A percentile compares a stretch with the other conserved stretches of the same genome.
Evolutionary conservation across 345 rosid species (phyloP).

Genomic region (Citrus australasica): DNA sequence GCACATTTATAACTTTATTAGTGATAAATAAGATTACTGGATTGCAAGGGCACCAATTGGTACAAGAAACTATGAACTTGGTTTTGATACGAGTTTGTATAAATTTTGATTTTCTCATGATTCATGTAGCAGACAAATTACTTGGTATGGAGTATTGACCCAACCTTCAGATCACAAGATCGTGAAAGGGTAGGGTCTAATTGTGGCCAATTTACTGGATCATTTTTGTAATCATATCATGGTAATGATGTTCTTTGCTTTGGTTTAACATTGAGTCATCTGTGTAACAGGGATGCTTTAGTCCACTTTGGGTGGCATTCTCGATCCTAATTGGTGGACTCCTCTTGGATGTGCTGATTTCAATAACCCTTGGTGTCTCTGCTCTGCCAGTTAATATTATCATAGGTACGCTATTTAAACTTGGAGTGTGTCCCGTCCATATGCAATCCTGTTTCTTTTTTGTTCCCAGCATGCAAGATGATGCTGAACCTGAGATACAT

Average conservation of each 20-base stretch:
- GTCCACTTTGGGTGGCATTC: slow-evolving; percentile 93
- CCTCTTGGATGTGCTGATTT: slow-evolving; percentile 80
- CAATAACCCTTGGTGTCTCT: slow-evolving; percentile 79
- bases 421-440: background rate
- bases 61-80: background rate
- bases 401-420: slow-evolving; percentile 43
- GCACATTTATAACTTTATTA: background rate
- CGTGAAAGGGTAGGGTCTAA: slow-evolving; percentile 53
- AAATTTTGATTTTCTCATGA: slow-evolving; percentile 6
- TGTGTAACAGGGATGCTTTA: slow-evolving; percentile 61
- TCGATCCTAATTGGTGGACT: slow-evolving; percentile 82
- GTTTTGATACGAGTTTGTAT: slow-evolving; percentile 2
- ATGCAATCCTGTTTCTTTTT: background rate
- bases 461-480: slow-evolving; percentile 5
- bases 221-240: slow-evolving; percentile 7
- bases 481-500: slow-evolving; percentile 1
- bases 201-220: slow-evolving; percentile 1
- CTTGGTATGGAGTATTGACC: slow-evolving; percentile 85
- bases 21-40: background rate
- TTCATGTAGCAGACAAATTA: slow-evolving; percentile 51
- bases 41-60: background rate
- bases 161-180: slow-evolving; percentile 54
- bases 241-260: background rate
- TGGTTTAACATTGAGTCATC: slow-evolving; percentile 6
- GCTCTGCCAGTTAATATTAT: slow-evolving; percentile 88